phyloP scores from a whole-genome alignment of 768 basidiomycete genomes.

The Mycena epipterygia region DNA sequence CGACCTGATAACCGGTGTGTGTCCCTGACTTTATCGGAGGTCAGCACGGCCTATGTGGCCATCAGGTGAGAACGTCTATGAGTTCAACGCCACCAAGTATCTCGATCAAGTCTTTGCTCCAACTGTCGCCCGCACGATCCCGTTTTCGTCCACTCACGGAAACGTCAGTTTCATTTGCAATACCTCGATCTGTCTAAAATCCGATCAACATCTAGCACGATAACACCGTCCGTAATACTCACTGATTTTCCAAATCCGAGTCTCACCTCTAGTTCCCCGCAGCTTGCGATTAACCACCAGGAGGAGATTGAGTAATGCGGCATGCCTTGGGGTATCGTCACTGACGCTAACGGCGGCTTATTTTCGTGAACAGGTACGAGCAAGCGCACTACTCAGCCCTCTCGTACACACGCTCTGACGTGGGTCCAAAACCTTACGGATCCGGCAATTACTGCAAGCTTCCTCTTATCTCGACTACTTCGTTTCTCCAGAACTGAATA shows the following conservation, averaged over 20 bases:
- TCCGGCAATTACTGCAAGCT: slow-evolving; percentile 34
- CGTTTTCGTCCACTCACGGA: slow-evolving; percentile 35
- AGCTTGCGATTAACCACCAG: slow-evolving; percentile 35
- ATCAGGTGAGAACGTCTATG: slow-evolving; percentile 34
- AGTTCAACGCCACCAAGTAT: slow-evolving; percentile 34
- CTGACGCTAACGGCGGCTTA: background rate
- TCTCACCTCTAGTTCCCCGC: background rate
- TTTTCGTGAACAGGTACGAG: slow-evolving; percentile 28
- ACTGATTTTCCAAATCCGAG: background rate
- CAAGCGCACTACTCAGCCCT: slow-evolving; percentile 33
- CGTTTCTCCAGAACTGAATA: background rate
- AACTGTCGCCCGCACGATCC: slow-evolving; percentile 27
- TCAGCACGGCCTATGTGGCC: background rate
- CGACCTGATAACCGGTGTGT: slow-evolving; percentile 34
- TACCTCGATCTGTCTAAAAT: background rate
- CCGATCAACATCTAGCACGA: slow-evolving; percentile 27
- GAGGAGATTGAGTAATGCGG: slow-evolving; percentile 29
- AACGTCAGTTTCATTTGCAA: slow-evolving; percentile 21
- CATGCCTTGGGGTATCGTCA: background rate
- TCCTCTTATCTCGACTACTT: background rate
- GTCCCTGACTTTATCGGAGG: background rate
- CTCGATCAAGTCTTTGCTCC: slow-evolving; percentile 34
- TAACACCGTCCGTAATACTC: slow-evolving; percentile 27
- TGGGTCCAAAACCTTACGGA: slow-evolving; percentile 36
- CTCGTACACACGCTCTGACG: slow-evolving; percentile 36